phyloP scores from a whole-genome alignment of 1,139 yeast species.

The Suhomyces bribrorum region DNA sequence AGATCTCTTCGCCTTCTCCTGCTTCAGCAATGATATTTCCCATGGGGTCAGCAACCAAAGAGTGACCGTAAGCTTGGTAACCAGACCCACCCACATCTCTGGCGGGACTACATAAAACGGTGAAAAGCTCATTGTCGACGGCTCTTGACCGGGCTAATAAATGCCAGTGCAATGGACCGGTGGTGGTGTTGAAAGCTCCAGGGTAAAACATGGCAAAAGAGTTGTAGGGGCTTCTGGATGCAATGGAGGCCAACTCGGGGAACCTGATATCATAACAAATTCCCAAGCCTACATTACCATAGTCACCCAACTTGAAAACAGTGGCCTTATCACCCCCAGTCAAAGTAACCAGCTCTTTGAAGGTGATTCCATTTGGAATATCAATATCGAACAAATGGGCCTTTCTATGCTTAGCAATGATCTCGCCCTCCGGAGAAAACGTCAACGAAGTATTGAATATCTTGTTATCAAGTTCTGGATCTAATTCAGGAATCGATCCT shows the following conservation, averaged over 20 bases:
- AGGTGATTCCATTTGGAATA: slow-evolving; percentile 84
- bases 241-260: slow-evolving; percentile 83
- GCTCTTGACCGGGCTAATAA: slow-evolving; percentile 84
- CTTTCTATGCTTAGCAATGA: slow-evolving; percentile 85
- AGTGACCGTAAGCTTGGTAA: slow-evolving; percentile 93
- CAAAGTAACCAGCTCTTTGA: slow-evolving; percentile 76
- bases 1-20: slow-evolving; percentile 78
- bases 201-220: slow-evolving; percentile 93
- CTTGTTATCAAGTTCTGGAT: slow-evolving; percentile 48
- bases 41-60: slow-evolving; percentile 80
- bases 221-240: slow-evolving; percentile 65
- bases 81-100: slow-evolving; percentile 64
- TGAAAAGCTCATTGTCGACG: slow-evolving; percentile 83
- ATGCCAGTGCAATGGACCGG: slow-evolving; percentile 96
- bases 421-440: slow-evolving; percentile 66
- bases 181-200: slow-evolving; percentile 93
- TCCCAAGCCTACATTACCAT: slow-evolving; percentile 82
- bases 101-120: slow-evolving; percentile 85
- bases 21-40: slow-evolving; percentile 85
- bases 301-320: slow-evolving; percentile 64
- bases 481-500: slow-evolving; percentile 87
- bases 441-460: slow-evolving; percentile 82
- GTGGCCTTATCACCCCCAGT: slow-evolving; percentile 82
- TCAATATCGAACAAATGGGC: slow-evolving; percentile 89
- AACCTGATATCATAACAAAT: slow-evolving; percentile 92